Evolutionary conservation across 2,329 filamentous ascomycete species (phyloP), one percentile per base, ranked within the genome.

Genomic region (Chaetomium sp.): DNA sequence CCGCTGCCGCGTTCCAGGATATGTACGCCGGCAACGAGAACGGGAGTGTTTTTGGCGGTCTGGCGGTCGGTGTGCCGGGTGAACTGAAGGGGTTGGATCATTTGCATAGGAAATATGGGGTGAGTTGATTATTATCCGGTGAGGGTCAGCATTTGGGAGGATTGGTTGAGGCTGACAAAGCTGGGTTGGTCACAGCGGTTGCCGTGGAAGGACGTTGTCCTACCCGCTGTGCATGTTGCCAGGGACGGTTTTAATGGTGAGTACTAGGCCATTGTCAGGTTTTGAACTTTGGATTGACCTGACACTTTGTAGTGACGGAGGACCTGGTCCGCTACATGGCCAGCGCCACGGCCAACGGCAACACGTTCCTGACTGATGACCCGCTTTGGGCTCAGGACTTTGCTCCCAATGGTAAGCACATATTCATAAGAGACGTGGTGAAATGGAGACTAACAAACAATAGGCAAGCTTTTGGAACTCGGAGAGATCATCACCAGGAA

Each of bases 341-440:
- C 0, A 74, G 68, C 3, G 80, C 79, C 7, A 64, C 73, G 33
- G 51, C 61, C 6, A 54, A 57, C 43, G 55, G 57, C 41, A 5
- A 65, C 49, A 74, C 89, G 62, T 96, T 95, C 65, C 73, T 96
- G 0, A 74, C 84, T 0, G 77, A 87, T 3, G 84, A 96, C 55
- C 84, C 87, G 0, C 81, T 83, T 3, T 97, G 90, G 87, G 89
- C 91, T 0, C 70, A 88, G 48, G 92, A 96, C 67, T 96, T 96
- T 72, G 91, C 90, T 2, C 90, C 90, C 0, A 84, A 91, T 58
- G 92, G 76, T 74, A 55, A 49, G 61, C 38, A 7, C 12, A 38
- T 9, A 45, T 2, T 12, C 7, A 5, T 10, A 32, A 35, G 5
- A 14, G 14, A 6, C 3, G 2, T 4, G 27, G 6, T n/a, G 40